Percentiles rank a stretch among this genome's conserved stretches.
These are phyloP conservation scores for Lepiota brunneoincarnata DNA, from an alignment of 768 basidiomycete genomes.

Conservation along the genomic window DNA sequence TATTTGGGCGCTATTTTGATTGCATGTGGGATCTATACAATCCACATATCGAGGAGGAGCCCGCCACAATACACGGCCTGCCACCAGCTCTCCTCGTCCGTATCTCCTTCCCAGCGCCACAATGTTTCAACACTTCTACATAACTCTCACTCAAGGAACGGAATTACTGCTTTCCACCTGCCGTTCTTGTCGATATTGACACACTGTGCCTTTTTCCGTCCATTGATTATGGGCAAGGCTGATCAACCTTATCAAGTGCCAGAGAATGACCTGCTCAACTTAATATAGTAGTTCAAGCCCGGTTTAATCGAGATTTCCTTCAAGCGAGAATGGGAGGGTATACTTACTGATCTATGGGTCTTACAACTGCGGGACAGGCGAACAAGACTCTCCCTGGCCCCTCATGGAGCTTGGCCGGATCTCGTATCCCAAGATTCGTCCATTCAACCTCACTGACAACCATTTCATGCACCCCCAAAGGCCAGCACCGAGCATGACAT, in stretches of 20 bases:
- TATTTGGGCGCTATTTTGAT: no score
- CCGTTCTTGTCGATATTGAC: constrained; percentile 1
- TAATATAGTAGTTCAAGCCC: background rate
- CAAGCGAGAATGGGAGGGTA: background rate
- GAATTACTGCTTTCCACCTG: background rate
- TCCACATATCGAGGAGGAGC: no score
- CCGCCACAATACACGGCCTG: no score
- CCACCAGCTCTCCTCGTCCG: constrained; percentile 5
- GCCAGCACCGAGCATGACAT: background rate
- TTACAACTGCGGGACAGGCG: background rate
- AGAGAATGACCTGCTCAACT: background rate
- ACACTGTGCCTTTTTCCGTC: constrained; percentile 1
- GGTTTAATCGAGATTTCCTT: background rate
- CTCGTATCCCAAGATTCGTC: constrained; percentile 1
- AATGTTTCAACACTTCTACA: background rate
- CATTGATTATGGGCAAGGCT: constrained; percentile 6
- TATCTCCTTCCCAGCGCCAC: background rate
- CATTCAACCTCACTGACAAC: background rate
- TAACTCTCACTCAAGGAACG: background rate
- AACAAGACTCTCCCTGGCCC: background rate
- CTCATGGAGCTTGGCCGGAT: background rate
- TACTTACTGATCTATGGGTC: no score
- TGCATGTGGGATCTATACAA: no score
- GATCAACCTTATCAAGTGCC: constrained; percentile 1
- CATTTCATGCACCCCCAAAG: background rate